A percentile compares a stretch with the other conserved stretches of the same genome.
Evolutionary conservation across 208 protist species (phyloP).

Genomic region (Leishmania aethiopica): DNA sequence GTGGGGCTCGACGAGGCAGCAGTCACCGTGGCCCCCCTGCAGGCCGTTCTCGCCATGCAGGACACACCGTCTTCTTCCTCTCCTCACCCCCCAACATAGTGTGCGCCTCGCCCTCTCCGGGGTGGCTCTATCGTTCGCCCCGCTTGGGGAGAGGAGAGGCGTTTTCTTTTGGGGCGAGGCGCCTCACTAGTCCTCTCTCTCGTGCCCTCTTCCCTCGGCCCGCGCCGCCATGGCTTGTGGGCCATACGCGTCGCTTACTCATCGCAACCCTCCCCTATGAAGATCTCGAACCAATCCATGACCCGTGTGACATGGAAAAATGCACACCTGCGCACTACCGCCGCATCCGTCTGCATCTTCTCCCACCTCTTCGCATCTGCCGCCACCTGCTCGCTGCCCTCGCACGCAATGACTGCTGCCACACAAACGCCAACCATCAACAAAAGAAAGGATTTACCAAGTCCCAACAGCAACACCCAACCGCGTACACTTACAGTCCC

Average conservation of each 20-base stretch:
- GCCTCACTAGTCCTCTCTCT: neutral
- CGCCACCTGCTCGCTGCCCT: neutral
- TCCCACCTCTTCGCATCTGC: neutral
- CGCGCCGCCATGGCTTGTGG: neutral
- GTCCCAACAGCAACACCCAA: conserved; percentile 2
- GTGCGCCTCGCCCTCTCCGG: neutral
- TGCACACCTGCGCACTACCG: neutral
- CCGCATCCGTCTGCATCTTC: neutral
- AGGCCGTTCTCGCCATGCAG: neutral
- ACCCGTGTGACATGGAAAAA: neutral
- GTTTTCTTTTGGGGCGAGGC: neutral
- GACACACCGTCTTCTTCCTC: neutral
- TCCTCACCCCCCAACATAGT: neutral
- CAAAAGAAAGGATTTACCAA: conserved; percentile 4
- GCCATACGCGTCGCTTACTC: neutral
- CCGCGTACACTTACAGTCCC: neutral
- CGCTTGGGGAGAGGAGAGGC: neutral
- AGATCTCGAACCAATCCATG: neutral
- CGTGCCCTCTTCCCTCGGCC: too few relatives aligned
- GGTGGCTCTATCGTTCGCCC: neutral
- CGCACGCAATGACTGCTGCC: neutral
- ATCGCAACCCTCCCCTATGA: neutral
- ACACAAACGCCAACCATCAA: neutral
- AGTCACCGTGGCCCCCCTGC: neutral
- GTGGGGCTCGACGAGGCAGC: neutral